Percentiles rank a stretch among this genome's conserved stretches.
These are phyloP conservation scores for Auricularia sp. DNA, from an alignment of 768 basidiomycete genomes.

Conservation along the genomic window DNA sequence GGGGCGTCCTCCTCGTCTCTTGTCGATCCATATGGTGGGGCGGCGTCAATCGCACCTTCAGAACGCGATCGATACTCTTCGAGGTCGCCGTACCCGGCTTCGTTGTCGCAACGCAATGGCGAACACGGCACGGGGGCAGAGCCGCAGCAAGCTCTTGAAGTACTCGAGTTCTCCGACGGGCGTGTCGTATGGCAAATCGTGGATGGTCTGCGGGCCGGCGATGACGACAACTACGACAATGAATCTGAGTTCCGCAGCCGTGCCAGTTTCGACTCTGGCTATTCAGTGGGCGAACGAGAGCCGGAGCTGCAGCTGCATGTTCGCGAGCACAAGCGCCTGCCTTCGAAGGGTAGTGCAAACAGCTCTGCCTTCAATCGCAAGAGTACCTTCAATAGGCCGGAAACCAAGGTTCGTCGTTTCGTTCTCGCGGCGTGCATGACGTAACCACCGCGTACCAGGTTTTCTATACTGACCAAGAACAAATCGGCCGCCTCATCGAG, in stretches of 20 bases:
- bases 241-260: constrained; percentile 53
- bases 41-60: background rate
- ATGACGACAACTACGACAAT: constrained; percentile 36
- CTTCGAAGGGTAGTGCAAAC: constrained; percentile 49
- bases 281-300: constrained; percentile 39
- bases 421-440: background rate
- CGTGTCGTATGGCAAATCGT: constrained; percentile 83
- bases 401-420: constrained; percentile 59
- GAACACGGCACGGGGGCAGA: constrained; percentile 21
- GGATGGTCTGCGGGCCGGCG: constrained; percentile 71
- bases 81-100: background rate
- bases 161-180: constrained; percentile 78
- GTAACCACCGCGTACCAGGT: constrained; percentile 32
- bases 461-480: constrained; percentile 63
- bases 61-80: background rate
- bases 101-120: background rate
- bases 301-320: constrained; percentile 61
- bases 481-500: constrained; percentile 79
- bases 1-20: background rate
- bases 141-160: constrained; percentile 57
- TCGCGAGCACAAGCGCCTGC: constrained; percentile 61
- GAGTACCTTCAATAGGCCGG: constrained; percentile 39
- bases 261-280: constrained; percentile 66
- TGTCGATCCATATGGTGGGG: constrained; percentile 2
- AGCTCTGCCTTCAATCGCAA: background rate